Percentiles rank a stretch among this genome's conserved stretches.
phyloP scores from a whole-genome alignment of 1,139 yeast genomes.

The Hyphopichia burtonii region DNA sequence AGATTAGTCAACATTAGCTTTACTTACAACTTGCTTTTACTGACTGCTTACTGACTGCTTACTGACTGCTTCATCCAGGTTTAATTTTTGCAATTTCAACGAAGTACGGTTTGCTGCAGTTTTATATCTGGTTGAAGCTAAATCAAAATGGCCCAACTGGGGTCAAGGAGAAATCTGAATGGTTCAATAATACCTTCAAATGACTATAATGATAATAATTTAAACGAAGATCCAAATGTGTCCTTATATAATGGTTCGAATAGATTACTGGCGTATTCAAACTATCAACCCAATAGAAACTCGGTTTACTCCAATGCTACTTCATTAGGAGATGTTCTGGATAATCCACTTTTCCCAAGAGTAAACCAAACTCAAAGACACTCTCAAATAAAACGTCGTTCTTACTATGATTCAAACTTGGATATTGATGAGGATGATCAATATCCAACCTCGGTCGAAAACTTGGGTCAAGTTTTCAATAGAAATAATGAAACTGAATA shows the following conservation, averaged over 20 bases:
- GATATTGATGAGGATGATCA: constrained; percentile 2
- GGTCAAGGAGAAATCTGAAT: constrained; percentile 2
- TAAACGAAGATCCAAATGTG: not conserved
- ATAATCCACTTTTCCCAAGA: constrained; percentile 1
- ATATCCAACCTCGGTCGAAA: not conserved
- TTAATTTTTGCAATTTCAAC: not conserved
- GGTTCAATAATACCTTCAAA: not conserved
- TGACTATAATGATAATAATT: not conserved
- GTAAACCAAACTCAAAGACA: not conserved
- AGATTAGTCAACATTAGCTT: too few relatives aligned
- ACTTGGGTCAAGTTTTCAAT: constrained; percentile 3
- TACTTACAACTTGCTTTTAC: too few relatives aligned
- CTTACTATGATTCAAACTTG: not conserved
- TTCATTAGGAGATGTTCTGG: constrained; percentile 1
- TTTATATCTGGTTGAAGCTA: too few relatives aligned
- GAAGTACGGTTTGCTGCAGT: too few relatives aligned
- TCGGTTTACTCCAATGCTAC: constrained; percentile 4
- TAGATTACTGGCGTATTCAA: not conserved
- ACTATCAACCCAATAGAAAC: not conserved
- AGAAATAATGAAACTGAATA: constrained; percentile 1
- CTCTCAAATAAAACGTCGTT: not conserved
- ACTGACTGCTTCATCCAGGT: too few relatives aligned
- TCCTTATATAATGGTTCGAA: not conserved
- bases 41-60: too few relatives aligned
- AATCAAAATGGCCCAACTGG: constrained; percentile 1